phyloP scores from a whole-genome alignment of 1,139 yeast species.

The Pichia sp. region DNA sequence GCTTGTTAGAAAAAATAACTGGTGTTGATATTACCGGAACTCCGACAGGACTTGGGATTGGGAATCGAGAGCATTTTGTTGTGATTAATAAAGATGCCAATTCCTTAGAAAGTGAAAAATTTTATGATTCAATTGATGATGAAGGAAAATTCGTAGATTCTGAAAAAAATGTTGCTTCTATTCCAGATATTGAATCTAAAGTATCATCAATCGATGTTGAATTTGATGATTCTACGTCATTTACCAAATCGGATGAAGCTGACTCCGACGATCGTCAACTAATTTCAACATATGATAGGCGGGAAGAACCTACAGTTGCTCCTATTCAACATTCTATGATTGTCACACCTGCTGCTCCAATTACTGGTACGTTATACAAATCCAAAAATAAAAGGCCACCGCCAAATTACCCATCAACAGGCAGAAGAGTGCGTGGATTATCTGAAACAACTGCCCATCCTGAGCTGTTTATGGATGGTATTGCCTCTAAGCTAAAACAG shows the following conservation, averaged over 20 bases:
- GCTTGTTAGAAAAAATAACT: background rate
- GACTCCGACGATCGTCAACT: background rate
- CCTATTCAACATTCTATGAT: constrained; percentile 36
- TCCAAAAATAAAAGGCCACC: constrained; percentile 31
- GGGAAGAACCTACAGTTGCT: constrained; percentile 49
- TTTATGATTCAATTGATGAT: background rate
- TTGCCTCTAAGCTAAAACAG: background rate
- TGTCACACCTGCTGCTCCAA: constrained; percentile 18
- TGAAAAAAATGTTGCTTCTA: constrained; percentile 3
- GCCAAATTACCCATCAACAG: constrained; percentile 31
- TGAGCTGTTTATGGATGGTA: constrained; percentile 31
- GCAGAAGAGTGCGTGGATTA: constrained; percentile 31
- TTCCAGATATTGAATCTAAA: constrained; percentile 4
- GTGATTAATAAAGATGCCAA: constrained; percentile 4
- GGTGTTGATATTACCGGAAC: constrained; percentile 2
- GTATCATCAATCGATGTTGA: background rate
- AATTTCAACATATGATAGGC: constrained; percentile 29
- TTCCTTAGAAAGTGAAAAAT: background rate
- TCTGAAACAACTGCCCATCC: constrained; percentile 30
- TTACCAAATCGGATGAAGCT: background rate
- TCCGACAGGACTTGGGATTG: constrained; percentile 6
- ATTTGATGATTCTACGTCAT: background rate
- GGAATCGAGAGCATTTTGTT: constrained; percentile 5
- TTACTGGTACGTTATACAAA: background rate
- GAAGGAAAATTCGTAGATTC: background rate